Base-by-base conservation (phyloP, 106 monocot genomes). In the Apostasia ramifera region DNA sequence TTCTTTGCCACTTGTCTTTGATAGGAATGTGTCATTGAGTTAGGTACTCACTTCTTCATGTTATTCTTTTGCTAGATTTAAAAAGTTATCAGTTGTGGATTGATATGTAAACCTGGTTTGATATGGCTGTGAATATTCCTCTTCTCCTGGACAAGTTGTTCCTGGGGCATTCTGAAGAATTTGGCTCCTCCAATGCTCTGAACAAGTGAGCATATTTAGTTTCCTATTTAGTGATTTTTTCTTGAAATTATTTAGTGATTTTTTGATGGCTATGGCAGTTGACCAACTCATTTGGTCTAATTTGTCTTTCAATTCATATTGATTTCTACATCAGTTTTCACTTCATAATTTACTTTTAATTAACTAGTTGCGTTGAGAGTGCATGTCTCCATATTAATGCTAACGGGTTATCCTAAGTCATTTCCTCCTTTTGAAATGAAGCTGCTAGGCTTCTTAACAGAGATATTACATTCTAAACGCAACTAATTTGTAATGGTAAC, bases 91-190 rank as follows among this genome's bases (percentile, higher is more conserved):
- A 26, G 26, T 26, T 26, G 26, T 26, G 26, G 26, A 26, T 26
- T 26, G 40, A 38, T 10, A 39, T 41, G 61, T 9, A 61, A 41
- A 39, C 12, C 6, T 39, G 5, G 8, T 41, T 61, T 39, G 61
- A 61, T 41, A 41, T 12, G 6, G 40, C 43, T n/a, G 53, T 68
- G 45, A 52, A 75, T 61, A 59, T 68, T 68, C 59, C 68, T 47
- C 57, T 75, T 26, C 75, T 59, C 43, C 40, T 59, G 59, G 68
- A 75, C 52, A 75, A 75, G 75, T 11, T 75, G 3, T 37, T 53
- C 6, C 15, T 63, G 73, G 42, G 73, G 47, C 41, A 13, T 44
- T 8, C 26, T 6, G 44, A 37, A 2, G 61, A 64, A 65, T n/a
- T 45, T 44, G 55, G 12, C 7, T 40, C 59, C 26, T 48, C 58